Percentiles rank a stretch among this genome's conserved stretches.
Evolutionary conservation across 2,329 filamentous ascomycete genomes (phyloP).

Genomic region (Sphaerostilbella broomeana): DNA sequence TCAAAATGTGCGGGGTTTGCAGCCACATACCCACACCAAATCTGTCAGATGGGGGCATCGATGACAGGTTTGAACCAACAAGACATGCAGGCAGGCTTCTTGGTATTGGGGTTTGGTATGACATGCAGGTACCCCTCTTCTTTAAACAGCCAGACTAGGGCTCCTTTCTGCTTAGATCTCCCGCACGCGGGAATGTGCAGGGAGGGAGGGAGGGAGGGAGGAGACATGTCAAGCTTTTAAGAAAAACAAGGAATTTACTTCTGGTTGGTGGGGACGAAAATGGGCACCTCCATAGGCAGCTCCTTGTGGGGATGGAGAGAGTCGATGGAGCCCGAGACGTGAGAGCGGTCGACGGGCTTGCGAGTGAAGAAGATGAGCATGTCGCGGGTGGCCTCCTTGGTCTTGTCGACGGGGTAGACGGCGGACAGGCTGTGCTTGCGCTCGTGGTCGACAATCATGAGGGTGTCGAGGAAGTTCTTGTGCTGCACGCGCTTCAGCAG

Average conservation of each 20-base stretch:
- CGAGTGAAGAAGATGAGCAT: conserved; percentile 26
- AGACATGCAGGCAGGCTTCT: too few species aligned
- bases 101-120: too few species aligned
- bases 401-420: conserved; percentile 19
- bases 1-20: too few species aligned
- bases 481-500: conserved; percentile 21
- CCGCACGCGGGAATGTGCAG: too few species aligned
- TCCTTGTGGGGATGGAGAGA: conserved; percentile 20
- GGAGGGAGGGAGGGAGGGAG: too few species aligned
- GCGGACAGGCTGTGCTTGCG: conserved; percentile 23
- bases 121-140: too few species aligned
- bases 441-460: conserved; percentile 23
- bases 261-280: conserved; percentile 17
- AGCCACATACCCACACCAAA: too few species aligned
- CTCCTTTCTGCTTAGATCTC: too few species aligned
- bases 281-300: conserved; percentile 22
- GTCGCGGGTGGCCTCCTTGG: conserved; percentile 21
- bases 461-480: conserved; percentile 22
- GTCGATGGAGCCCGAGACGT: conserved; percentile 21
- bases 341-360: conserved; percentile 19
- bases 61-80: too few species aligned
- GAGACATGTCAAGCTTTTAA: too few species aligned
- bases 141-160: too few species aligned
- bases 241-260: not conserved
- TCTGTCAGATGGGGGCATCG: too few species aligned